Evolutionary conservation across 2,329 filamentous ascomycete genomes (phyloP).

Genomic region (Aspergillus sp.): DNA sequence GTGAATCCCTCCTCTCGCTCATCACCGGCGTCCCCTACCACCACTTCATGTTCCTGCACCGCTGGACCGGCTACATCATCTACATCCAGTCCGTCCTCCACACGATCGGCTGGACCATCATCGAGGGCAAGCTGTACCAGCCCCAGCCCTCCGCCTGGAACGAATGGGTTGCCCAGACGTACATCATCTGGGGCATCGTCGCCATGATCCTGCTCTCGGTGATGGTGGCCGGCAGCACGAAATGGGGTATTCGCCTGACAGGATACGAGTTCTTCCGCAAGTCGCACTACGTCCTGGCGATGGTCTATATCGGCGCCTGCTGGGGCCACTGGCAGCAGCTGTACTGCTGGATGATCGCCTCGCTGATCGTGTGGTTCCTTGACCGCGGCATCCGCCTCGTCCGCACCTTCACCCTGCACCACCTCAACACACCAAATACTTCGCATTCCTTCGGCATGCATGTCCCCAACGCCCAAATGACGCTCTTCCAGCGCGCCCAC

Average conservation of each 20-base stretch:
- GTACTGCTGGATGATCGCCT: slow-evolving; percentile 67
- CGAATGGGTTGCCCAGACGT: slow-evolving; percentile 61
- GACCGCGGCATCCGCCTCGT: slow-evolving; percentile 62
- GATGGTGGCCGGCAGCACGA: slow-evolving; percentile 60
- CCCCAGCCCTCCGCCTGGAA: slow-evolving; percentile 64
- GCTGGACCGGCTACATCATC: slow-evolving; percentile 74
- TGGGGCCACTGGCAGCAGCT: slow-evolving; percentile 73
- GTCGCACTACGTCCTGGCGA: slow-evolving; percentile 69
- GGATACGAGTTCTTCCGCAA: slow-evolving; percentile 80
- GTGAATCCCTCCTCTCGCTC: slow-evolving; percentile 69
- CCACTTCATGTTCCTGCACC: slow-evolving; percentile 74
- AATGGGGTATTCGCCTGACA: slow-evolving; percentile 61
- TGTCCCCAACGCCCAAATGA: slow-evolving; percentile 52
- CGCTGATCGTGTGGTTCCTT: slow-evolving; percentile 63
- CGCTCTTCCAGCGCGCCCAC: slow-evolving; percentile 56
- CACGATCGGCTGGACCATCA: slow-evolving; percentile 68
- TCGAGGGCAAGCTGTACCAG: slow-evolving; percentile 67
- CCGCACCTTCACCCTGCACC: slow-evolving; percentile 62
- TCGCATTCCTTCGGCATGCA: slow-evolving; percentile 51
- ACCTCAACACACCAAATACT: slow-evolving; percentile 41
- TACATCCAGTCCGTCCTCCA: slow-evolving; percentile 67
- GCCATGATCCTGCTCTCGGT: slow-evolving; percentile 65
- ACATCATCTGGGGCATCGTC: slow-evolving; percentile 72
- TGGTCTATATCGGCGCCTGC: slow-evolving; percentile 72
- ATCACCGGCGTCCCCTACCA: slow-evolving; percentile 74